These are phyloP conservation scores for Neurospora sp. DNA, from an alignment of 2,329 filamentous ascomycete genomes.

Conservation along the genomic window DNA sequence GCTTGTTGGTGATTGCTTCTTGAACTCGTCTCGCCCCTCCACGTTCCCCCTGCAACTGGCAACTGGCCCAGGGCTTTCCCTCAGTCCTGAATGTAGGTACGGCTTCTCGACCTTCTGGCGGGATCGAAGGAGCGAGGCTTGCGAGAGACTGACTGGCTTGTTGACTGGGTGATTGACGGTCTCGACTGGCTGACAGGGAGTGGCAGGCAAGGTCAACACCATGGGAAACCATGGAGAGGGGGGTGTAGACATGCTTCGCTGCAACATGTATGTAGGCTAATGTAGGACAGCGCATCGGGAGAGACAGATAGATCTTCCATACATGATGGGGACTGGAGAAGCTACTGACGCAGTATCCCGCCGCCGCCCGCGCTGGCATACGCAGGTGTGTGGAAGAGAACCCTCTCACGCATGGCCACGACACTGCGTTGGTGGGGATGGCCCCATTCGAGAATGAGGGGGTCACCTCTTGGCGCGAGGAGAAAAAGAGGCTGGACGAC, in stretches of 20 bases:
- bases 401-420: neutral
- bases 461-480: neutral
- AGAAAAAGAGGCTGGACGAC: neutral
- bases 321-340: slow-evolving; percentile 8
- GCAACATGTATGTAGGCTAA: slow-evolving; percentile 8
- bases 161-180: neutral
- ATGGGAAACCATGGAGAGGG: neutral
- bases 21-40: neutral
- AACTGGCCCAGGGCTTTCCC: neutral
- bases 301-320: slow-evolving; percentile 14
- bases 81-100: neutral
- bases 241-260: neutral
- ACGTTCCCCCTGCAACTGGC: neutral
- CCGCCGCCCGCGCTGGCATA: slow-evolving; percentile 9
- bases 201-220: neutral
- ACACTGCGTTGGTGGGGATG: neutral
- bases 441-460: neutral
- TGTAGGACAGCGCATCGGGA: slow-evolving; percentile 13
- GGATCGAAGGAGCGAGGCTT: slow-evolving; percentile 1
- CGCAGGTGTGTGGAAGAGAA: slow-evolving; percentile 1
- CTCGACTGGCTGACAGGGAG: neutral
- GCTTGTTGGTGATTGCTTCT: neutral
- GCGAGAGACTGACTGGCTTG: neutral
- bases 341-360: slow-evolving; percentile 13
- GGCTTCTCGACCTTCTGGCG: neutral